Evolutionary conservation across 352 stramenopile genomes (phyloP).

Genomic region (Globisporangium recalcitrans): DNA sequence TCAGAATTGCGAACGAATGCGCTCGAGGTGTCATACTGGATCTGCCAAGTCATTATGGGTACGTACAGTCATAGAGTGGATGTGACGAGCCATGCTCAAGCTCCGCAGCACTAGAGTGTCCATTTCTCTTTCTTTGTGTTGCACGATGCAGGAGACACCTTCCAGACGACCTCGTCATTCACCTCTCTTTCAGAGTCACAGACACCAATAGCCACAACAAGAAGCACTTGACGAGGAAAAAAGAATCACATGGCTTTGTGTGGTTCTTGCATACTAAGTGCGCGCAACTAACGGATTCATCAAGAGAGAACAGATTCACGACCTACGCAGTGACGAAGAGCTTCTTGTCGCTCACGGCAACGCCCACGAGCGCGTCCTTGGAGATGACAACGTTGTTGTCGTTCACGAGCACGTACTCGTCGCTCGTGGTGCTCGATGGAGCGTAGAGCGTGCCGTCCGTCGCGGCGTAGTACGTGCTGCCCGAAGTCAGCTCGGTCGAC

Average conservation of each 20-base stretch:
- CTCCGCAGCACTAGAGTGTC: too few species aligned
- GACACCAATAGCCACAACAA: not conserved
- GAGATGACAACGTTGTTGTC: conserved; percentile 73
- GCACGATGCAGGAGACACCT: too few species aligned
- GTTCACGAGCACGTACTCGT: conserved; percentile 57
- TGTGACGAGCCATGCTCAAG: too few species aligned
- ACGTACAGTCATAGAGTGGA: too few species aligned
- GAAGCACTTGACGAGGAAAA: not conserved
- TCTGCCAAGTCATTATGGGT: too few species aligned
- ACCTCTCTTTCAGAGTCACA: too few species aligned
- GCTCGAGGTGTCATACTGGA: not conserved
- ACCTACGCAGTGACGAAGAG: conserved; percentile 40
- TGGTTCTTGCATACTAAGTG: not conserved
- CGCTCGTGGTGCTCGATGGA: conserved; percentile 36
- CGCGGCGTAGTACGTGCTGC: conserved; percentile 61
- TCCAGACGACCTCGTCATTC: too few species aligned
- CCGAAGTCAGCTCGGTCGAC: conserved; percentile 28
- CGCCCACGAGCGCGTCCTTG: conserved; percentile 66
- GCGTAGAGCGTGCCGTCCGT: conserved; percentile 60
- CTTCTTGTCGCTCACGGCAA: conserved; percentile 56
- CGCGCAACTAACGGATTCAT: not conserved
- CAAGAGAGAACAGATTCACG: not conserved
- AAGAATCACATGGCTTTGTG: not conserved
- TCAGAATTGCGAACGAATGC: not conserved
- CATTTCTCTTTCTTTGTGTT: too few species aligned